These are phyloP conservation scores for Cladobotryum protrusum DNA, from an alignment of 2,329 filamentous ascomycete genomes.

Conservation along the genomic window DNA sequence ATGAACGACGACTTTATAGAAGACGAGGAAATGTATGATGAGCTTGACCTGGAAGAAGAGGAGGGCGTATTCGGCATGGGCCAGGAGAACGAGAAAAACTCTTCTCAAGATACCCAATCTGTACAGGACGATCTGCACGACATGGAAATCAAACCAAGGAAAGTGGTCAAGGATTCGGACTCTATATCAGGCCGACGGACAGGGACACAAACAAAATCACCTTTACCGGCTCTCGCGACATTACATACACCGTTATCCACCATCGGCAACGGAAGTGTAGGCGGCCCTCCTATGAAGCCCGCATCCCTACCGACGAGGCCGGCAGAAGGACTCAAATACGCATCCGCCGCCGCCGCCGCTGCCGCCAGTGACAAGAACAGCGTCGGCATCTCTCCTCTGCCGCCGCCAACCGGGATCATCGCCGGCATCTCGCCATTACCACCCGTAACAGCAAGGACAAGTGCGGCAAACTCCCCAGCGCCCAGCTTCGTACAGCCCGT, in stretches of 20 bases:
- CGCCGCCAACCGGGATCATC: conserved; percentile 69
- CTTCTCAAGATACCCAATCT: conserved; percentile 93
- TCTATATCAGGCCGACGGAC: conserved; percentile 57
- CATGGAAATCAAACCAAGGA: conserved; percentile 42
- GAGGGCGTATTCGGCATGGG: conserved; percentile 80
- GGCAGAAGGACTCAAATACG: conserved; percentile 90
- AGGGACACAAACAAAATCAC: conserved; percentile 90
- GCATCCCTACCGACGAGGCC: conserved; percentile 78
- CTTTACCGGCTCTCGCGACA: conserved; percentile 85
- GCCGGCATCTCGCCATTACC: conserved; percentile 43
- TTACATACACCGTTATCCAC: conserved; percentile 67
- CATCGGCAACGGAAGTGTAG: conserved; percentile 50
- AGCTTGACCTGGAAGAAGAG: conserved; percentile 85
- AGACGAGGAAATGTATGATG: conserved; percentile 92
- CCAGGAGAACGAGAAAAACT: conserved; percentile 75
- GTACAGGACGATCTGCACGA: conserved; percentile 76
- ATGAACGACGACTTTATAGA: conserved; percentile 86
- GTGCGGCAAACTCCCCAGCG: conserved; percentile 50
- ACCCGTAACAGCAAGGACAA: conserved; percentile 47
- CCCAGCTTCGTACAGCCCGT: conserved; percentile 42
- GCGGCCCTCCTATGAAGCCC: conserved; percentile 76
- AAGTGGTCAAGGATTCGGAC: conserved; percentile 55
- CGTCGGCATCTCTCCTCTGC: conserved; percentile 87
- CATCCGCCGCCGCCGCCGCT: conserved; percentile 88
- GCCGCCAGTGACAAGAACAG: conserved; percentile 82